Evolutionary conservation across 2,329 filamentous ascomycete species (phyloP), one percentile per base, ranked within the genome.

Genomic region (Diaporthe australafricana): DNA sequence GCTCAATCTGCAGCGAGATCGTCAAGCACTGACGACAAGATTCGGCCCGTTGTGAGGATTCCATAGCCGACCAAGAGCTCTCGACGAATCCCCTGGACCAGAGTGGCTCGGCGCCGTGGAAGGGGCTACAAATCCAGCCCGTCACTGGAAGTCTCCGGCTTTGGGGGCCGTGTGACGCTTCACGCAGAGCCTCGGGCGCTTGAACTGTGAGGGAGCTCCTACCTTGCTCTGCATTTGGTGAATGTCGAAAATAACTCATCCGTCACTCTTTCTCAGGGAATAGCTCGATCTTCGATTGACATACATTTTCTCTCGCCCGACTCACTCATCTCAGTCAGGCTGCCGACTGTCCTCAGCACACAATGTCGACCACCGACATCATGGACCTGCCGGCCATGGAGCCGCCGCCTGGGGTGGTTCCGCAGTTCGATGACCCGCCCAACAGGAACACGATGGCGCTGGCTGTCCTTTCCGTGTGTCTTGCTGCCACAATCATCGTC

Each of bases 381-480:
- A 38, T 57, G 55, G 35, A 57, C 16, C 25, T 9, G 55, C 22
- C 55, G 35, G 55, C 55, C 12, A 57, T 57, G 22, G 1, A 8
- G 55, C 55, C 55, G 55, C 55, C 55, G n/a, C n/a, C 55, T 25
- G 55, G 55, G n/a, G 55, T 40, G 6, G 55, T 57, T 40, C 12
- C 55, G 12, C 17, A 42, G 3, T 40, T 57, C 3, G 55, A 57
- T 32, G 14, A 40, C 55, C 55, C 55, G 14, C 35, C 32, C 35
- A 57, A 57, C 22, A 12, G 16, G 1, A 40, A 40, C 35, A 20
- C 55, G 6, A 40, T 57, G 55, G 55, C 35, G 55, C 32, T 57
- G 32, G 55, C 22, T 6, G n/a, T 57, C 32, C 25, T 57, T 0
- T 57, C 55, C 14, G 32, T 57, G 7, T 57, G 55, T 12, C 35